Evolutionary conservation across 495 filamentous ascomycete genomes (phyloP).

Genomic region (Trichoderma orchidacearum): DNA sequence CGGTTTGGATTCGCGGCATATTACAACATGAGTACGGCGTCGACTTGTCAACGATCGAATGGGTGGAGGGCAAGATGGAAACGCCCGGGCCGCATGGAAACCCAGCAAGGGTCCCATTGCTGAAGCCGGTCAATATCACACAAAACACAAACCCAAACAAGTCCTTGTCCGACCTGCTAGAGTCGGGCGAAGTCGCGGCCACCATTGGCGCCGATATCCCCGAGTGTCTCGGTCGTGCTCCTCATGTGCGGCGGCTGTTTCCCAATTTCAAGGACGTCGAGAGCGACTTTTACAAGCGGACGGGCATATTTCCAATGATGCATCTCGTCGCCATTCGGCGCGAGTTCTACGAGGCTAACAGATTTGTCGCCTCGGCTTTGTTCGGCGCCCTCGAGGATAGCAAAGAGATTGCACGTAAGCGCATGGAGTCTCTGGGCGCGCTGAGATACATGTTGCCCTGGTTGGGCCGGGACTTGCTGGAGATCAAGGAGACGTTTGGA

Average conservation of each 20-base stretch:
- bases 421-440: constrained; percentile 11
- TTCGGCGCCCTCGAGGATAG: constrained; percentile 21
- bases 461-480: constrained; percentile 16
- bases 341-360: constrained; percentile 16
- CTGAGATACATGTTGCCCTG: constrained; percentile 26
- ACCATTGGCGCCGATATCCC: constrained; percentile 25
- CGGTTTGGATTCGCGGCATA: constrained; percentile 22
- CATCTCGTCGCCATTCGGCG: constrained; percentile 20
- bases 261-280: constrained; percentile 24
- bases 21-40: constrained; percentile 19
- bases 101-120: constrained; percentile 12
- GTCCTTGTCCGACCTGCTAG: constrained; percentile 21
- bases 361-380: constrained; percentile 14
- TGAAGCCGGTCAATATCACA: constrained; percentile 14
- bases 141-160: constrained; percentile 11
- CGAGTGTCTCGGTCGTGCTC: constrained; percentile 13
- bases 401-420: constrained; percentile 14
- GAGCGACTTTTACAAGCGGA: constrained; percentile 19
- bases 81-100: constrained; percentile 17
- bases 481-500: constrained; percentile 21
- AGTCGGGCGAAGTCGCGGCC: constrained; percentile 24
- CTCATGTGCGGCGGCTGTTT: constrained; percentile 21
- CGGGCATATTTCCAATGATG: constrained; percentile 30
- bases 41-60: constrained; percentile 19
- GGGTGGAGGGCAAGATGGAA: constrained; percentile 22